Evolutionary conservation across 192 early-diverging fungal genomes (phyloP), one percentile per base, ranked within the genome.

Genomic region (Ambispora gerdemannii): DNA sequence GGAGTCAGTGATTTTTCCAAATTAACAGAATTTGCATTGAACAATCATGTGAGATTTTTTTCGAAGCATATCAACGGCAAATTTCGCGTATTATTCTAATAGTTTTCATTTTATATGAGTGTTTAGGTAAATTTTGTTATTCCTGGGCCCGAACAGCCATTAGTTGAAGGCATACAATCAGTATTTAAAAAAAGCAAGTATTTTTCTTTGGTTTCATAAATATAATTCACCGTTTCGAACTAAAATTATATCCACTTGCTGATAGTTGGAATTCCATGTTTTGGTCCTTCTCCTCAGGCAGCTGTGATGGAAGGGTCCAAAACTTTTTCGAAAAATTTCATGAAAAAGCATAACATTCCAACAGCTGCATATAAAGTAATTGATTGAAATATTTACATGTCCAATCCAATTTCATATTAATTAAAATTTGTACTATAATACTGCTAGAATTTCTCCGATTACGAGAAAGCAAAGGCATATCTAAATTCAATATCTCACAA

Each of bases 321-420:
- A 84, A 91, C 95, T 17, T 99, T 97, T 78, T 91, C 94, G 72
- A 99, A 98, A 80, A 91, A 98, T 76, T 99, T 99, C 75, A 99
- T 99, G 97, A 84, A 88, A 80, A 89, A 89, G 76, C 94, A 99
- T 83, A 76, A 83, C 61, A 98, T 99, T 77, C 96, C 97, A 4
- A 99, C 97, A 1, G 97, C 97, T 3, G 87, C 86, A 22, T 98
- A 96, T 83, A 78, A 86, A 75, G 83, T 83, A 15, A 70, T 70
- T 62, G 65, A 74, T 50, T 76, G 70, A 58, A 28, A 63, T 38
- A 31, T 63, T 63, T 6, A 63, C 4, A 22, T 25, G 6, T 63
- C 17, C n/a, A n/a, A n/a, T n/a, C n/a, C n/a, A n/a, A n/a, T 59
- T 53, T 8, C 19, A 27, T 27, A 53, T 60, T 31, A 31, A 32